Percentiles rank a stretch among this genome's conserved stretches.
These are phyloP conservation scores for Mycena albidolilacea DNA, from an alignment of 768 basidiomycete genomes.

Conservation along the genomic window DNA sequence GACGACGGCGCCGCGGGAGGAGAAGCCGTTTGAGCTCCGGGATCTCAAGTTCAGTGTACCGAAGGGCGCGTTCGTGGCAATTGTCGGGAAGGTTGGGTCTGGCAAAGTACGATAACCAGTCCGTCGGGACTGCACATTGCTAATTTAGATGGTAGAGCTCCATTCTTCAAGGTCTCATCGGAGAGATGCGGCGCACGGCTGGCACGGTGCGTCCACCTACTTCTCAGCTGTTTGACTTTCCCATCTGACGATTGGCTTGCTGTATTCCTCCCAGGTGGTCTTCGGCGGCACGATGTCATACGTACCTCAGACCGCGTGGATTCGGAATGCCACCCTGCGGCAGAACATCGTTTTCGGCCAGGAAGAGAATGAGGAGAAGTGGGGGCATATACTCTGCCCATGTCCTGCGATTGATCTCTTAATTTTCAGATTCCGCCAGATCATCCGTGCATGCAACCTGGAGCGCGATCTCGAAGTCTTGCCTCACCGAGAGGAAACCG, in stretches of 20 bases:
- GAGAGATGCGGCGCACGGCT: constrained; percentile 75
- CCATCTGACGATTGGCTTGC: background rate
- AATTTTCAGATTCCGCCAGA: constrained; percentile 62
- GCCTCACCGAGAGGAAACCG: constrained; percentile 76
- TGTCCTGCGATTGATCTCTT: too few relatives aligned
- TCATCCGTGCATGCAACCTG: constrained; percentile 77
- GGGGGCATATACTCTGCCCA: background rate
- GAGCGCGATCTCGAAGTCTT: constrained; percentile 81
- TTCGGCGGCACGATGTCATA: constrained; percentile 72
- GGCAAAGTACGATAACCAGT: constrained; percentile 66
- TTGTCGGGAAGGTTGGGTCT: constrained; percentile 83
- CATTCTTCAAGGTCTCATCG: constrained; percentile 69
- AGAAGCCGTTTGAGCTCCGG: constrained; percentile 67
- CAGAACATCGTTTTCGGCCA: constrained; percentile 85
- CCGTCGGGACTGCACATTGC: too few relatives aligned
- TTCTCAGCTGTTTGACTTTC: too few relatives aligned
- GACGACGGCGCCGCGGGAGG: constrained; percentile 42
- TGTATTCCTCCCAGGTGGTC: constrained; percentile 50
- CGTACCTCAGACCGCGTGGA: constrained; percentile 76
- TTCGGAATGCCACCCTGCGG: constrained; percentile 75
- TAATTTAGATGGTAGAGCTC: constrained; percentile 58
- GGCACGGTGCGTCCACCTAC: constrained; percentile 59
- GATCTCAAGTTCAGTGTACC: constrained; percentile 62
- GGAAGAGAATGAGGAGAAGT: constrained; percentile 71
- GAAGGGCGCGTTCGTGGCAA: constrained; percentile 74